A percentile compares a stretch with the other conserved stretches of the same genome.
phyloP scores from a whole-genome alignment of 148 eudicot species.

The Rhododendron molle region DNA sequence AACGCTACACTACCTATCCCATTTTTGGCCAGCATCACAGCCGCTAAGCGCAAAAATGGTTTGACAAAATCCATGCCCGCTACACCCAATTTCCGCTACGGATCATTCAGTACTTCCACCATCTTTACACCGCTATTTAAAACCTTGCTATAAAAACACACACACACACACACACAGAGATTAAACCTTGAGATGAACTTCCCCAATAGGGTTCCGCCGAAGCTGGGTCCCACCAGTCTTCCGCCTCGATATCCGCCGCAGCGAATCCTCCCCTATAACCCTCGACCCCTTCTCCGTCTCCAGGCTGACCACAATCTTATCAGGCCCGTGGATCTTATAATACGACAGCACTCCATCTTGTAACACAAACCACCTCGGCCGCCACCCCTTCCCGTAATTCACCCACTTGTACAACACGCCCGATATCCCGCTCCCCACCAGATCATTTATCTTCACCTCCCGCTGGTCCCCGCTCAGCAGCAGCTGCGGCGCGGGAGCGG shows the following conservation, averaged over 20 bases:
- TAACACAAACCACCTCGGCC: constrained; percentile 76
- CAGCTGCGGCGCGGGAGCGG: not conserved
- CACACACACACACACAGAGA: not conserved
- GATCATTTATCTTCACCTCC: constrained; percentile 55
- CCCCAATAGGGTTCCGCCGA: constrained; percentile 58
- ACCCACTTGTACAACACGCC: constrained; percentile 84
- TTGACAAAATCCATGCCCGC: not conserved
- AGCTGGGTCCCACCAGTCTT: constrained; percentile 7
- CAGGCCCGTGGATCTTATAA: constrained; percentile 78
- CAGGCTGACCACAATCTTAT: constrained; percentile 44
- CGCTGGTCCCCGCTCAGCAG: constrained; percentile 10
- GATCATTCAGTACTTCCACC: not conserved
- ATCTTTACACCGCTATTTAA: too few relatives aligned
- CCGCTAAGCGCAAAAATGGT: not conserved
- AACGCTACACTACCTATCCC: not conserved
- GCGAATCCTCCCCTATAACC: constrained; percentile 78
- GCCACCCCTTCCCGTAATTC: constrained; percentile 87
- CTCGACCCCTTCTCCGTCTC: constrained; percentile 58
- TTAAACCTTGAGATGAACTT: constrained; percentile 78
- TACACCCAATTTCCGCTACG: not conserved
- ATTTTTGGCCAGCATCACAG: not conserved
- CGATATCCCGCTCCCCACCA: constrained; percentile 60
- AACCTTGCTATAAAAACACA: not conserved
- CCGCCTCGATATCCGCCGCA: constrained; percentile 36
- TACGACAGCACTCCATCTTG: constrained; percentile 86